Percentiles rank a stretch among this genome's conserved stretches.
phyloP scores from a whole-genome alignment of 352 stramenopile species.

The Elongisporangium prolatum region DNA sequence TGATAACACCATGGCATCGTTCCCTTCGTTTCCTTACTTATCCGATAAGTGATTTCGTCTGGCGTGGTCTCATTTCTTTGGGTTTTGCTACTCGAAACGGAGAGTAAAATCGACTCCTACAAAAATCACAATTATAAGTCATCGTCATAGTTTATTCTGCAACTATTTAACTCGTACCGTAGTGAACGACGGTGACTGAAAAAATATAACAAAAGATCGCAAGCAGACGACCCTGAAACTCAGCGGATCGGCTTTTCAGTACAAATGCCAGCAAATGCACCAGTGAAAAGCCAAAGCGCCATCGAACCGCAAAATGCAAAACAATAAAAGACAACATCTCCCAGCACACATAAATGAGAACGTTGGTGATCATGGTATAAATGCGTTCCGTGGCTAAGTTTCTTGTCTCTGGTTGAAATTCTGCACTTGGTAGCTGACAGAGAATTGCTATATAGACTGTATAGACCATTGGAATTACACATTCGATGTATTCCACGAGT shows the following conservation, averaged over 20 bases:
- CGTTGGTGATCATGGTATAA: background rate
- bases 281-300: background rate
- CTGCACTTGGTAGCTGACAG: background rate
- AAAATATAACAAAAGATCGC: background rate
- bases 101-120: background rate
- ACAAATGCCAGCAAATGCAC: background rate
- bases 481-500: background rate
- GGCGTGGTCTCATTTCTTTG: background rate
- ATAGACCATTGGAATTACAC: background rate
- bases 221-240: background rate
- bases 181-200: background rate
- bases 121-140: background rate
- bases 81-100: background rate
- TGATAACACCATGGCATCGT: too few relatives aligned
- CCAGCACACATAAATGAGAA: background rate
- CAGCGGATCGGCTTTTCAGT: background rate
- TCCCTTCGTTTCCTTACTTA: too few relatives aligned
- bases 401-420: background rate
- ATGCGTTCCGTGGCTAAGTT: background rate
- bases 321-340: background rate
- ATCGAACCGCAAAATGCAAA: background rate
- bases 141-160: background rate
- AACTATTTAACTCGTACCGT: background rate
- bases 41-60: too few relatives aligned
- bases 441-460: background rate